Evolutionary conservation across 805 yeast genomes (phyloP).

Genomic region (Candida xyloterini): DNA sequence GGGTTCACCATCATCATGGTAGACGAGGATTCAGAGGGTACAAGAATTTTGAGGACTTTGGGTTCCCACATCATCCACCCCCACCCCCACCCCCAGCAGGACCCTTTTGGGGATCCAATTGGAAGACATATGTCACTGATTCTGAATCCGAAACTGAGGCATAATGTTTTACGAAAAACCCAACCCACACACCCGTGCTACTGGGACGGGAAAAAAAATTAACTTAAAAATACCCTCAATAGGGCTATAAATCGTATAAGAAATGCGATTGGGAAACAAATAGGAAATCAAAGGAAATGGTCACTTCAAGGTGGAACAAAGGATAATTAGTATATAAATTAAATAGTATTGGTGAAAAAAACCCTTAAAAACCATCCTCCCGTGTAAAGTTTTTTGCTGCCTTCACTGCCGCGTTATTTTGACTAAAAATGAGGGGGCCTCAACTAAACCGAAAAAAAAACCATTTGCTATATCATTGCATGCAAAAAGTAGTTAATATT

Average conservation of each 20-base stretch:
- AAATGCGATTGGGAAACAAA: not conserved
- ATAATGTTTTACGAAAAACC: not conserved
- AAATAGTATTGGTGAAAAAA: not conserved
- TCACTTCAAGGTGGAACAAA: no score
- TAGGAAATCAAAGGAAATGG: not conserved
- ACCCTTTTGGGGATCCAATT: not conserved
- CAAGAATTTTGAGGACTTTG: not conserved
- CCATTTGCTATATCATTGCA: constrained; percentile 4
- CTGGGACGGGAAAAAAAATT: not conserved
- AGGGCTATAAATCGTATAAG: not conserved
- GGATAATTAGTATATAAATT: not conserved
- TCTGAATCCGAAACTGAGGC: constrained; percentile 7
- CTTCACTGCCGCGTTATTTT: constrained; percentile 11
- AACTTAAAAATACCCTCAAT: not conserved
- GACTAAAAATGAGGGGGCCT: constrained; percentile 3
- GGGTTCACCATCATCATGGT: not conserved
- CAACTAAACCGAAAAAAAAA: not conserved
- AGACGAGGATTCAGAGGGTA: not conserved
- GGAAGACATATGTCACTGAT: not conserved
- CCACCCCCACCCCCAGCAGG: not conserved
- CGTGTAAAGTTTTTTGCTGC: not conserved
- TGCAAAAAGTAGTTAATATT: constrained; percentile 2
- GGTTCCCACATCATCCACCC: constrained; percentile 1
- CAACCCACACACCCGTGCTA: not conserved
- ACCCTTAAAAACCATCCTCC: no score